phyloP scores from a whole-genome alignment of 2,329 filamentous ascomycete genomes.

The Calonectria crousiana region DNA sequence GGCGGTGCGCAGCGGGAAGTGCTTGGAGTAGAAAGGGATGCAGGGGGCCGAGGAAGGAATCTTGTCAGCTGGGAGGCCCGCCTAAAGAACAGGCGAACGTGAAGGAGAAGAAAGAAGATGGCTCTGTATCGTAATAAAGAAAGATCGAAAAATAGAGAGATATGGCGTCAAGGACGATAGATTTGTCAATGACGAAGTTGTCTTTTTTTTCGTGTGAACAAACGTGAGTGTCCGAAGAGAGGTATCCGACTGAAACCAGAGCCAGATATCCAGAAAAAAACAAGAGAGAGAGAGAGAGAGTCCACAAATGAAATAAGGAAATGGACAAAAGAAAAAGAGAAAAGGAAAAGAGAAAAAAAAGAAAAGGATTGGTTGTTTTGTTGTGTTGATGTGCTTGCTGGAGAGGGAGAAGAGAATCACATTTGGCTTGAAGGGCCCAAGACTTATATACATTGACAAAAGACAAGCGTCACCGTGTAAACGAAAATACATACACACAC shows the following conservation, averaged over 20 bases:
- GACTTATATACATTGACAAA: slow-evolving; percentile 41
- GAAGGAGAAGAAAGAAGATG: slow-evolving; percentile 16
- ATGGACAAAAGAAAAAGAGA: slow-evolving; percentile 44
- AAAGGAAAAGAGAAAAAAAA: slow-evolving; percentile 37
- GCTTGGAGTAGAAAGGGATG: slow-evolving; percentile 56
- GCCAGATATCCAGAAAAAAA: slow-evolving; percentile 9
- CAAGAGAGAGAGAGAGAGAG: slow-evolving; percentile 15
- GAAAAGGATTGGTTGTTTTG: slow-evolving; percentile 33
- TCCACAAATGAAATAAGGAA: slow-evolving; percentile 29
- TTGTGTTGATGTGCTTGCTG: slow-evolving; percentile 39
- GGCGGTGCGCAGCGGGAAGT: slow-evolving; percentile 56
- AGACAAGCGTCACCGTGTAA: slow-evolving; percentile 18
- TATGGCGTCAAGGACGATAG: slow-evolving; percentile 15
- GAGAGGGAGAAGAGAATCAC: slow-evolving; percentile 29
- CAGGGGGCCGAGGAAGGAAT: slow-evolving; percentile 49
- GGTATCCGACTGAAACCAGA: slow-evolving; percentile 41
- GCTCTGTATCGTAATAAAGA: background rate
- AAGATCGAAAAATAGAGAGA: background rate
- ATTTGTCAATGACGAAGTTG: slow-evolving; percentile 21
- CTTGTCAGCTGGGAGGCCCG: slow-evolving; percentile 41
- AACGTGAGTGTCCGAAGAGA: slow-evolving; percentile 17
- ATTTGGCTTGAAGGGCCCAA: slow-evolving; percentile 17
- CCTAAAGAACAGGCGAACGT: slow-evolving; percentile 34
- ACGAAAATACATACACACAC: background rate
- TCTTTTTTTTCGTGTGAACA: background rate